Conservation (phyloP, 2,329 filamentous ascomycete species). For the Chaetomium sp. region DNA sequence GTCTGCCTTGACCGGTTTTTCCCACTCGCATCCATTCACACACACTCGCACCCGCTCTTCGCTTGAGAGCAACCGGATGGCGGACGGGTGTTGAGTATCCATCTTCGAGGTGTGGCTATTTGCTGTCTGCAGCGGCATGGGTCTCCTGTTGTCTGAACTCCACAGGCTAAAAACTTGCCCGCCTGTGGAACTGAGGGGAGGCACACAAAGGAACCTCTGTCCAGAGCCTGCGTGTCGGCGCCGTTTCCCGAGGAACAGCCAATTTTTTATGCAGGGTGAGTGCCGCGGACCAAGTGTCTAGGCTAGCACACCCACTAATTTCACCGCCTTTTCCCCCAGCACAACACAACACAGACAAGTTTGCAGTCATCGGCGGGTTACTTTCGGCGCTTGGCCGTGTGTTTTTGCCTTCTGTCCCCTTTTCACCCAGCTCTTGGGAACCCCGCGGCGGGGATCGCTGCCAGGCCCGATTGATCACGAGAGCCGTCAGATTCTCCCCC, state of each 20-base stretch:
- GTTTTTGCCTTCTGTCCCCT: conserved; percentile 1
- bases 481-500: conserved; percentile 20
- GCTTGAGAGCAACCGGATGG: background rate
- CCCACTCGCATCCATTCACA: background rate
- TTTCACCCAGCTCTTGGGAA: conserved; percentile 15
- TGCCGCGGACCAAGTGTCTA: conserved; percentile 2
- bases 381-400: conserved; percentile 19
- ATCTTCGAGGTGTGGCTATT: background rate
- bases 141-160: conserved; percentile 10
- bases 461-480: conserved; percentile 28
- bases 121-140: conserved; percentile 7
- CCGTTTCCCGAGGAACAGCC: conserved; percentile 4
- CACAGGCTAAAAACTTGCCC: conserved; percentile 20
- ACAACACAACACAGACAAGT: conserved; percentile 12
- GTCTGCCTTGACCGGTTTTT: background rate
- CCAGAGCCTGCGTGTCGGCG: background rate
- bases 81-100: background rate
- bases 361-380: conserved; percentile 27
- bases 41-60: background rate
- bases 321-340: conserved; percentile 33
- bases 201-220: conserved; percentile 6
- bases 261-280: conserved; percentile 20
- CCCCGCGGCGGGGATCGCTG: conserved; percentile 31
- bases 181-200: conserved; percentile 11
- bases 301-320: conserved; percentile 22